Conservation (phyloP, 2,329 filamentous ascomycete species). For the Ciborinia camelliae region DNA sequence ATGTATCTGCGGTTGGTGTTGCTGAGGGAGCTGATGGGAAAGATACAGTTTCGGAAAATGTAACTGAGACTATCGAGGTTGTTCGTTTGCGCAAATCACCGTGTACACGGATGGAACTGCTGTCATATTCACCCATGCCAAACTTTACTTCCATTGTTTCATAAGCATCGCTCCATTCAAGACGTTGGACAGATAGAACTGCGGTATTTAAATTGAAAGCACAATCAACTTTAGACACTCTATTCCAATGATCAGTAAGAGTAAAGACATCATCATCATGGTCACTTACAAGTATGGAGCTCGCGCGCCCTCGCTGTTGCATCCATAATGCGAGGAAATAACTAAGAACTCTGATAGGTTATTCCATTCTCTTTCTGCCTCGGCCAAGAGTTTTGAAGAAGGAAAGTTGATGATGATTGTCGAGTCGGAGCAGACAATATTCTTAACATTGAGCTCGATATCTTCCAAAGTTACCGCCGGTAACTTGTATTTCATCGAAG, state of each 20-base stretch:
- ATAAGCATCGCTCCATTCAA: slow-evolving; percentile 24
- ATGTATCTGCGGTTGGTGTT: slow-evolving; percentile 4
- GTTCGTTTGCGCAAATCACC: neutral
- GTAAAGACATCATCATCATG: neutral
- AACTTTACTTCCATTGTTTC: slow-evolving; percentile 25
- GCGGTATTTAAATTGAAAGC: neutral
- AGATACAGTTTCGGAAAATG: neutral
- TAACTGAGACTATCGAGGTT: neutral
- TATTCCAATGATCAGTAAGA: neutral
- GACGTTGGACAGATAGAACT: slow-evolving; percentile 10
- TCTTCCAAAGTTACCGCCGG: slow-evolving; percentile 26
- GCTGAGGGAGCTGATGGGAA: neutral
- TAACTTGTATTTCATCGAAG: slow-evolving; percentile 24
- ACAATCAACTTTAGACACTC: neutral
- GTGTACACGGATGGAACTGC: slow-evolving; percentile 18
- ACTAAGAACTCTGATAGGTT: slow-evolving; percentile 4
- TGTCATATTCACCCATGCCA: slow-evolving; percentile 20
- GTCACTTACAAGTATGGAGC: slow-evolving; percentile 16
- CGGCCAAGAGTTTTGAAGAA: neutral
- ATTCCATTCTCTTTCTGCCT: slow-evolving; percentile 13
- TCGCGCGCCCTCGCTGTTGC: neutral
- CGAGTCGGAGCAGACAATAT: slow-evolving; percentile 21
- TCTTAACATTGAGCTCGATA: slow-evolving; percentile 20
- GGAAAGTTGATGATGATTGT: slow-evolving; percentile 15
- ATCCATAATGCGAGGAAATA: slow-evolving; percentile 17